Conservation (phyloP, 805 yeast species). For the Vanderwaltozyma polyspora region DNA sequence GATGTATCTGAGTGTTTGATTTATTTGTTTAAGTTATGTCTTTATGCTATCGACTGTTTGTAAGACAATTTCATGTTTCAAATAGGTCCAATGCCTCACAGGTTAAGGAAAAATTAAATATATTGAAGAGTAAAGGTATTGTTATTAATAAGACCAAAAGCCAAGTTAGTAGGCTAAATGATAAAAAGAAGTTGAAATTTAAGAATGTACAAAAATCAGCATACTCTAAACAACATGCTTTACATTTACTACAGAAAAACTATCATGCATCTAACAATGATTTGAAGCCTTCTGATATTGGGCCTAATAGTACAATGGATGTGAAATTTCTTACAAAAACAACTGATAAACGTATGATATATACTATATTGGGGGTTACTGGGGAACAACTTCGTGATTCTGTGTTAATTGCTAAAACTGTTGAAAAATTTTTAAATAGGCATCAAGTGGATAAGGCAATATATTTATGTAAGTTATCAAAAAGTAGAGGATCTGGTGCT, state of each 20-base stretch:
- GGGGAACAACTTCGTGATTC: slow-evolving; percentile 51
- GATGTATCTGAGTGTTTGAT: too few relatives aligned
- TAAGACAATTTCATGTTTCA: not conserved
- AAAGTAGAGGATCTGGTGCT: slow-evolving; percentile 42
- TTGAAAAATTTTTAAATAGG: slow-evolving; percentile 37
- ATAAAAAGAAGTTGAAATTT: slow-evolving; percentile 8
- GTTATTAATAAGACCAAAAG: slow-evolving; percentile 12
- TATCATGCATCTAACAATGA: slow-evolving; percentile 12
- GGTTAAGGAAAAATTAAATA: slow-evolving; percentile 11
- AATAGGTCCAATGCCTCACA: not conserved
- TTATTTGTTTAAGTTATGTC: too few relatives aligned
- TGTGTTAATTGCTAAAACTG: slow-evolving; percentile 42
- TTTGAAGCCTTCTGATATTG: slow-evolving; percentile 20
- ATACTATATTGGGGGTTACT: slow-evolving; percentile 47
- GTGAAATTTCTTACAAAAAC: slow-evolving; percentile 20
- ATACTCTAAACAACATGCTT: slow-evolving; percentile 21
- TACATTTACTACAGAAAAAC: slow-evolving; percentile 12
- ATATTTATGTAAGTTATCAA: slow-evolving; percentile 37
- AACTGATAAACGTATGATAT: slow-evolving; percentile 37
- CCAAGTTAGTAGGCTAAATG: slow-evolving; percentile 9
- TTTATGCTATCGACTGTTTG: too few relatives aligned
- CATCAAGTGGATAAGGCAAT: slow-evolving; percentile 44
- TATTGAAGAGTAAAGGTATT: slow-evolving; percentile 8
- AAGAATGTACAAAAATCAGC: slow-evolving; percentile 18
- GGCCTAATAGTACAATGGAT: slow-evolving; percentile 30